phyloP scores from a whole-genome alignment of 495 filamentous ascomycete species.

The Aspergillus kassunensis region DNA sequence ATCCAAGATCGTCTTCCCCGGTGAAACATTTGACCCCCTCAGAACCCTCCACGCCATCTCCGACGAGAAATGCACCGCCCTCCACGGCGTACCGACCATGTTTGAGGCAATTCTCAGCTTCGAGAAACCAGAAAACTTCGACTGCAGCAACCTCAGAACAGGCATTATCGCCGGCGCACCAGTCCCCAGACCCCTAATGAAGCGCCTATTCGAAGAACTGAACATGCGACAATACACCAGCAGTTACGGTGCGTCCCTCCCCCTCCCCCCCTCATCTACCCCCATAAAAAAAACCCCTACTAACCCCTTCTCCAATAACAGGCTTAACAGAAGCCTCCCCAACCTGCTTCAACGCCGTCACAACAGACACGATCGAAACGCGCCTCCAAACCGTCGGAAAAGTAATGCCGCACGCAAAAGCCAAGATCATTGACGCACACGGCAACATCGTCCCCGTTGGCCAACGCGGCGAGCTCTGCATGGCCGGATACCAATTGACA shows the following conservation, averaged over 20 bases:
- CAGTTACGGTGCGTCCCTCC: conserved; percentile 49
- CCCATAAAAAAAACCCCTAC: background rate
- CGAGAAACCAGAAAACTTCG: conserved; percentile 44
- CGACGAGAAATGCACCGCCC: conserved; percentile 61
- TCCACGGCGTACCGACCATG: conserved; percentile 73
- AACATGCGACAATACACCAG: conserved; percentile 67
- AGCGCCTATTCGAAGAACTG: conserved; percentile 53
- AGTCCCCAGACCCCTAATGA: conserved; percentile 61
- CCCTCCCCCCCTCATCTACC: background rate
- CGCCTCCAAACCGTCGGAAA: conserved; percentile 62
- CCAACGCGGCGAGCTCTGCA: conserved; percentile 59
- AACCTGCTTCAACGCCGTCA: conserved; percentile 68
- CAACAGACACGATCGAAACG: conserved; percentile 55
- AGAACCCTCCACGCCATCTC: conserved; percentile 56
- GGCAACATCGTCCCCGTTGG: conserved; percentile 59
- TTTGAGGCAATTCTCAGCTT: conserved; percentile 61
- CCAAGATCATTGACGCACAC: conserved; percentile 62
- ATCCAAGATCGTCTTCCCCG: conserved; percentile 61
- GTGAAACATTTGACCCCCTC: conserved; percentile 58
- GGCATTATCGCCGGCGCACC: conserved; percentile 68
- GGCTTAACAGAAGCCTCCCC: conserved; percentile 68
- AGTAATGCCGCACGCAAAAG: conserved; percentile 61
- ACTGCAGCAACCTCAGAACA: conserved; percentile 51
- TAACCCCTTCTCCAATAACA: background rate
- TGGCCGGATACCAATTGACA: conserved; percentile 64